Percentiles rank a stretch among this genome's conserved stretches.
phyloP scores from a whole-genome alignment of 495 filamentous ascomycete species.

The Hyphodiscus hymeniophilus region DNA sequence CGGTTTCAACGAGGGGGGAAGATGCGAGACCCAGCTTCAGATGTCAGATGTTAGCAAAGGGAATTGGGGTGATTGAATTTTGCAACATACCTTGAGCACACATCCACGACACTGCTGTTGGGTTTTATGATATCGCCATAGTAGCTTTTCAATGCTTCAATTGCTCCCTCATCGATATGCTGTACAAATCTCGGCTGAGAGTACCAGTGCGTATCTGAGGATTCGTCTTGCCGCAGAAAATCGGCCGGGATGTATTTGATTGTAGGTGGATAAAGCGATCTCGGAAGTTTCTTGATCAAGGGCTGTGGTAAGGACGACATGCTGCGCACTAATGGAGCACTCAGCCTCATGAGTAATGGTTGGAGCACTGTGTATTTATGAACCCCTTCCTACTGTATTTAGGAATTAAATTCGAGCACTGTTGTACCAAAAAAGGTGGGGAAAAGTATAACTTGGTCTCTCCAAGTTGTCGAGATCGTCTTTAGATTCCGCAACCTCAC shows the following conservation, averaged over 20 bases:
- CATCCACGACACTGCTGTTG: slow-evolving; percentile 25
- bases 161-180: slow-evolving; percentile 40
- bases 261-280: slow-evolving; percentile 19
- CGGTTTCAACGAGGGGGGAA: slow-evolving; percentile 24
- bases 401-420: neutral
- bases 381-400: neutral
- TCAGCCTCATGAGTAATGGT: too few species aligned
- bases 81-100: slow-evolving; percentile 29
- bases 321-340: neutral
- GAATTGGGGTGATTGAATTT: too few species aligned
- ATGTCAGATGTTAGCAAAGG: too few species aligned
- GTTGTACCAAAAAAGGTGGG: too few species aligned
- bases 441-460: too few species aligned
- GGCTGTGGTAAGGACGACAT: slow-evolving; percentile 3
- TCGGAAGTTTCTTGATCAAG: slow-evolving; percentile 17
- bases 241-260: slow-evolving; percentile 29
- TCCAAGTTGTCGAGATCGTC: too few species aligned
- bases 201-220: slow-evolving; percentile 32
- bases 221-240: slow-evolving; percentile 29
- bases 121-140: slow-evolving; percentile 28
- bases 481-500: neutral
- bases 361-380: too few species aligned
- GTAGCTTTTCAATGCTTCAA: slow-evolving; percentile 28
- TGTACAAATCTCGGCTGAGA: slow-evolving; percentile 34
- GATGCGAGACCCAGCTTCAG: slow-evolving; percentile 28